Percentiles rank a stretch among this genome's conserved stretches.
These are phyloP conservation scores for Mycena kentingensis DNA, from an alignment of 768 basidiomycete species.

Conservation along the genomic window DNA sequence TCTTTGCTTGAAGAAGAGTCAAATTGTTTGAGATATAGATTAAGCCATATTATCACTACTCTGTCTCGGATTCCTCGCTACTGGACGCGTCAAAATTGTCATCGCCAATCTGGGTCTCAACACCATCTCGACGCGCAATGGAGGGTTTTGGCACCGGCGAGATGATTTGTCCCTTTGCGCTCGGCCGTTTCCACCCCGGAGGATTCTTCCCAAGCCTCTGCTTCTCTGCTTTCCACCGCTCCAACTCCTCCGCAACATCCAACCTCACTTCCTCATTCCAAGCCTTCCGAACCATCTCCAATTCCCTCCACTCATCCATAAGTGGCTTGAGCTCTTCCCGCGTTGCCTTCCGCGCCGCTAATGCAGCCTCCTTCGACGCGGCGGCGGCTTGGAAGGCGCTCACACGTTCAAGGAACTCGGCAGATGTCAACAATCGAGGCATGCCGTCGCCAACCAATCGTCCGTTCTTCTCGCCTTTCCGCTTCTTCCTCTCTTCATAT, in stretches of 20 bases:
- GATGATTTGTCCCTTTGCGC: background rate
- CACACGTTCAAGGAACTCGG: background rate
- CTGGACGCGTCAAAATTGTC: too few relatives aligned
- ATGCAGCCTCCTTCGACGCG: background rate
- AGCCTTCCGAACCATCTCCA: background rate
- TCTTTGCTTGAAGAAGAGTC: too few relatives aligned
- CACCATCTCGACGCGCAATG: too few relatives aligned
- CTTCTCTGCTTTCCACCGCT: slow-evolving; percentile 1
- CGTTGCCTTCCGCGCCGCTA: background rate
- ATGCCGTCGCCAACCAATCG: slow-evolving; percentile 3
- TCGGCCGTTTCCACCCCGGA: slow-evolving; percentile 1
- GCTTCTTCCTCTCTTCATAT: slow-evolving; percentile 7
- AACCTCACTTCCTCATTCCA: background rate
- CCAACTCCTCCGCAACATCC: background rate
- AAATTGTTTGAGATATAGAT: too few relatives aligned
- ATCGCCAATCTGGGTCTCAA: too few relatives aligned
- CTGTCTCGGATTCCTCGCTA: too few relatives aligned
- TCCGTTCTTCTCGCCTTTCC: background rate
- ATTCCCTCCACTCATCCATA: slow-evolving; percentile 1
- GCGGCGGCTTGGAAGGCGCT: background rate
- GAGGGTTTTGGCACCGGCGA: slow-evolving; percentile 1
- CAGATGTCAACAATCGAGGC: background rate
- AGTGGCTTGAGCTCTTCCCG: background rate
- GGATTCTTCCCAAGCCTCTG: background rate
- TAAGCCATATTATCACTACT: too few relatives aligned